A percentile compares a stretch with the other conserved stretches of the same genome.
Conservation (phyloP, 257 asterid species). For the Henckelia pumila region DNA sequence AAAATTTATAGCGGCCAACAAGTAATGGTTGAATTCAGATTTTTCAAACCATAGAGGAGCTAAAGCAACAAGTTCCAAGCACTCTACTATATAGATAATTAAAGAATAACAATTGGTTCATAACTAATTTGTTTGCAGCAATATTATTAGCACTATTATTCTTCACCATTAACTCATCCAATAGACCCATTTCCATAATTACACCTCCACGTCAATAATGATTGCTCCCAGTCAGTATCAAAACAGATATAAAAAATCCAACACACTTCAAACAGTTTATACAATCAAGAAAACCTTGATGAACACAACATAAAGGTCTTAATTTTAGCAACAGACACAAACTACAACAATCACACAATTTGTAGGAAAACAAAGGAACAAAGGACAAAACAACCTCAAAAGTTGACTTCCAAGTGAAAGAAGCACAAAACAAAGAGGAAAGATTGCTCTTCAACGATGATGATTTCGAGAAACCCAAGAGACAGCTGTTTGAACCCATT, state of each 20-base stretch:
- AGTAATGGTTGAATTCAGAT: too few species aligned
- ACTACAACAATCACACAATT: not conserved
- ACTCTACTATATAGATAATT: too few species aligned
- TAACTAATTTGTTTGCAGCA: too few species aligned
- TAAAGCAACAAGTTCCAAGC: too few species aligned
- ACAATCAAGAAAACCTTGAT: slow-evolving; percentile 21
- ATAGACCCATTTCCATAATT: too few species aligned
- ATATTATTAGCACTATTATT: too few species aligned
- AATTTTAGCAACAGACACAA: not conserved
- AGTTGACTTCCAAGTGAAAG: slow-evolving; percentile 43
- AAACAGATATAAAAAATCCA: too few species aligned
- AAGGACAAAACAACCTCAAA: slow-evolving; percentile 31
- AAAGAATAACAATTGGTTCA: too few species aligned
- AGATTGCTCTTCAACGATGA: slow-evolving; percentile 36
- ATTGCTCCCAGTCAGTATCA: not conserved
- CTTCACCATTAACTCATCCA: too few species aligned
- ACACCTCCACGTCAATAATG: too few species aligned
- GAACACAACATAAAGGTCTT: not conserved
- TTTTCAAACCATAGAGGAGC: too few species aligned
- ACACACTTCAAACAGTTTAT: slow-evolving; percentile 4
- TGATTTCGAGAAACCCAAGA: slow-evolving; percentile 33
- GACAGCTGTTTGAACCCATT: slow-evolving; percentile 67
- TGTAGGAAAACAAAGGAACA: not conserved
- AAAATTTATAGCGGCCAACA: too few species aligned
- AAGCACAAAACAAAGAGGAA: slow-evolving; percentile 63